A percentile compares a stretch with the other conserved stretches of the same genome.
Conservation (phyloP, 805 yeast species). For the Saccharomycopsis olivae region DNA sequence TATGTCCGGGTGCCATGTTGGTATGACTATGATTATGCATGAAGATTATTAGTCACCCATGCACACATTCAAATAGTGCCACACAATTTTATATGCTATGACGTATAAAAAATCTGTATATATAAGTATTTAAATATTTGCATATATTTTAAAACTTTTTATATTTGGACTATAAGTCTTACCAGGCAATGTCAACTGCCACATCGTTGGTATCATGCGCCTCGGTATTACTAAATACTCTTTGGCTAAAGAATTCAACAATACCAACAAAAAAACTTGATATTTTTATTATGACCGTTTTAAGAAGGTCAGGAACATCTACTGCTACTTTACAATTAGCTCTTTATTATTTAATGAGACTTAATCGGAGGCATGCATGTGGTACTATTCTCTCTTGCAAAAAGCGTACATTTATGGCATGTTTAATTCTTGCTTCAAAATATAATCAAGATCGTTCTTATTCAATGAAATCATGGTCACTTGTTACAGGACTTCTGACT, state of each 20-base stretch:
- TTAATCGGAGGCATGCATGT: slow-evolving; percentile 20
- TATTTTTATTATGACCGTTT: slow-evolving; percentile 30
- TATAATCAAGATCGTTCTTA: slow-evolving; percentile 65
- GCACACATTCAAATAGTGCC: no score
- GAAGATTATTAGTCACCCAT: no score
- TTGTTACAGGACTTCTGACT: slow-evolving; percentile 54
- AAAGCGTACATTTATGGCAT: slow-evolving; percentile 54
- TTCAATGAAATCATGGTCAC: slow-evolving; percentile 61
- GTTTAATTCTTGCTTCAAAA: slow-evolving; percentile 63
- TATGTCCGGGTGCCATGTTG: no score
- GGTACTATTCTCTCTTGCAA: slow-evolving; percentile 32
- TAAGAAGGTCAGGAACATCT: slow-evolving; percentile 46
- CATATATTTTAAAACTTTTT: no score
- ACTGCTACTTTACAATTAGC: slow-evolving; percentile 55
- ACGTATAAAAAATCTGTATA: no score
- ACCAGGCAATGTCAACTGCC: no score
- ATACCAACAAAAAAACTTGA: neutral
- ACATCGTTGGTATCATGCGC: no score
- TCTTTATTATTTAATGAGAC: slow-evolving; percentile 41
- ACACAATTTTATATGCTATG: no score
- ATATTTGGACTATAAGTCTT: no score
- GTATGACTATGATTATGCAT: no score
- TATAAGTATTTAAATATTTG: no score
- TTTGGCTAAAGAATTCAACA: slow-evolving; percentile 4
- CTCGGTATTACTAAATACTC: no score